phyloP scores from a whole-genome alignment of 2,329 filamentous ascomycete genomes.

The Zasmidium angulare region DNA sequence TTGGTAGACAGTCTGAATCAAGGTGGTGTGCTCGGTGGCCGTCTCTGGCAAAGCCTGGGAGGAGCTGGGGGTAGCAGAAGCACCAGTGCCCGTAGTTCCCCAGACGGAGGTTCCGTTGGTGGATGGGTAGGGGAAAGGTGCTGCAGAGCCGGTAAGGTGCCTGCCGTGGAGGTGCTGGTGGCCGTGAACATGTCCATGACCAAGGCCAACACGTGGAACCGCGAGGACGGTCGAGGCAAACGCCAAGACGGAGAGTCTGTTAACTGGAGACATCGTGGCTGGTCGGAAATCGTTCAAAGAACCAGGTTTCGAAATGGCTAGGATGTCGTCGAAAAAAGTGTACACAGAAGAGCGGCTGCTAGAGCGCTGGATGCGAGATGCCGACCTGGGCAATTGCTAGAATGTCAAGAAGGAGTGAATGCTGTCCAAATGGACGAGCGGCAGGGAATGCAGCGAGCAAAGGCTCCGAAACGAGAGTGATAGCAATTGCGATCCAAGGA shows the following conservation, averaged over 20 bases:
- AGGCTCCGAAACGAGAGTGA: constrained; percentile 34
- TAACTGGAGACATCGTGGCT: constrained; percentile 36
- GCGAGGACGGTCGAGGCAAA: constrained; percentile 43
- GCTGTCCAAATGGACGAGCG: constrained; percentile 35
- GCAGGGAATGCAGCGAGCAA: constrained; percentile 41
- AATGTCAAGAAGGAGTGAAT: constrained; percentile 32
- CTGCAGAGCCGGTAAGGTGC: constrained; percentile 20
- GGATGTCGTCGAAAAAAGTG: not conserved
- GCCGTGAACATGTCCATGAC: constrained; percentile 32
- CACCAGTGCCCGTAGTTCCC: constrained; percentile 25
- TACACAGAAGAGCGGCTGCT: constrained; percentile 35
- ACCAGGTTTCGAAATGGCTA: constrained; percentile 7
- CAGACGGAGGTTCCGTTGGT: constrained; percentile 30
- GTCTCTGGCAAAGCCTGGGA: not conserved
- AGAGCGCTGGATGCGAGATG: constrained; percentile 38
- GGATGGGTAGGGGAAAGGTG: constrained; percentile 30
- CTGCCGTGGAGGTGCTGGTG: constrained; percentile 26
- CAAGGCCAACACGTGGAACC: constrained; percentile 22
- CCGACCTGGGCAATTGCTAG: constrained; percentile 45
- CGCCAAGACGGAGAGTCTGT: constrained; percentile 44
- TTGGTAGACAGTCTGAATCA: constrained; percentile 21
- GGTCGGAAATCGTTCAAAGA: constrained; percentile 18
- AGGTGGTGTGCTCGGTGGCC: constrained; percentile 7
- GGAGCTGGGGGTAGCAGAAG: constrained; percentile 13
- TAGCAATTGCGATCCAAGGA: constrained; percentile 28